Percentiles rank a stretch among this genome's conserved stretches.
Conservation (phyloP, 2,329 filamentous ascomycete species). For the Beauveria sp. region DNA sequence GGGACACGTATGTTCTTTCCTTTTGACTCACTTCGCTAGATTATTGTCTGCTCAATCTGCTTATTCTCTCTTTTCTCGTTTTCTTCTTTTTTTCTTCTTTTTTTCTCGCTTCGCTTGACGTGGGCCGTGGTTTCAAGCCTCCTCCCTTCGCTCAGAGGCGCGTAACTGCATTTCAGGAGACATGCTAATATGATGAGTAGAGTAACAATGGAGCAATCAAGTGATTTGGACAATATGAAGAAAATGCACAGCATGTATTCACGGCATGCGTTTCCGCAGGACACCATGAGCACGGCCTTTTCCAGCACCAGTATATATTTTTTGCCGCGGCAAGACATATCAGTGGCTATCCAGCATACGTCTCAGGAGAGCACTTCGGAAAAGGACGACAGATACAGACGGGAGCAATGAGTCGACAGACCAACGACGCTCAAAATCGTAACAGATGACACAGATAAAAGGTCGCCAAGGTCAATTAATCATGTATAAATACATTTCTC, state of each 20-base stretch:
- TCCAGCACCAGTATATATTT: conserved; percentile 35
- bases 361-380: too few species aligned
- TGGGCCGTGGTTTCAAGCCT: not conserved
- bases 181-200: conserved; percentile 3
- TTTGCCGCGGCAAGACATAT: conserved; percentile 10
- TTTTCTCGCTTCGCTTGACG: not conserved
- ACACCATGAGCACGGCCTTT: conserved; percentile 28
- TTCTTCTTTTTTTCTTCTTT: not conserved
- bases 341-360: too few species aligned
- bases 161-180: not conserved
- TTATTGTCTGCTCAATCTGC: not conserved
- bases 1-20: conserved; percentile 36
- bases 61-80: not conserved
- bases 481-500: conserved; percentile 7
- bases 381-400: too few species aligned
- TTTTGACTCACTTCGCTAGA: not conserved
- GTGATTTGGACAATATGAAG: conserved; percentile 25
- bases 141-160: not conserved
- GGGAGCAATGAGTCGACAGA: too few species aligned
- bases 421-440: too few species aligned
- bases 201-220: not conserved
- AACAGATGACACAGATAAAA: too few species aligned
- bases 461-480: not conserved
- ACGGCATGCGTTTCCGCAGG: conserved; percentile 29
- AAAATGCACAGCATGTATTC: conserved; percentile 25